Conservation (phyloP, 1,139 yeast species). For the Blastobotrys proliferans region DNA sequence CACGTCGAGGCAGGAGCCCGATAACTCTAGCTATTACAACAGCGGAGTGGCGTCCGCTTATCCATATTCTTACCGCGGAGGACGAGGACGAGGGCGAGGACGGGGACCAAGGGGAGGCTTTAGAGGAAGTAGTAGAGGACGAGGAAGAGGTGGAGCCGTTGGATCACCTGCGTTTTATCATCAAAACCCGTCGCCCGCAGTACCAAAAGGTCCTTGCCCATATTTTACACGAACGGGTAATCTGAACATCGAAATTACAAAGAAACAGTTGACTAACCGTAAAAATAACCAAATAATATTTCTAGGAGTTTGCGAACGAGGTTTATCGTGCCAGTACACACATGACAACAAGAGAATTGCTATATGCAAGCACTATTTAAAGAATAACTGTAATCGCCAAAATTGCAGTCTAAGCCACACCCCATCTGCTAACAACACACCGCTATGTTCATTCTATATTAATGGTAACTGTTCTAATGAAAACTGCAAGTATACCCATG, state of each 20-base stretch:
- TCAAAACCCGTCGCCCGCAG: not conserved
- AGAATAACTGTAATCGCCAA: constrained; percentile 45
- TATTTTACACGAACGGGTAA: constrained; percentile 35
- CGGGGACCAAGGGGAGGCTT: constrained; percentile 5
- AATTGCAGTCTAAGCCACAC: constrained; percentile 56
- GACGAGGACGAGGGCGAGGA: not conserved
- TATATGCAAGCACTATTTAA: constrained; percentile 50
- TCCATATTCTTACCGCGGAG: constrained; percentile 1
- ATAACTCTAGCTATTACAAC: too few relatives aligned
- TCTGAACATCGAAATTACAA: not conserved
- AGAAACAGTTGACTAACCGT: constrained; percentile 5
- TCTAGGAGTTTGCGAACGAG: constrained; percentile 51
- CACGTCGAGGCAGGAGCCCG: constrained; percentile 7
- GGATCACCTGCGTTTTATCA: not conserved
- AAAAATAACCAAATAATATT: constrained; percentile 1
- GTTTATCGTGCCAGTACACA: constrained; percentile 48
- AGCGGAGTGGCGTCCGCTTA: constrained; percentile 7
- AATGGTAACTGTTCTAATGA: constrained; percentile 51
- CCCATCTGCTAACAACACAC: constrained; percentile 59
- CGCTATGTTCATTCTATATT: constrained; percentile 55
- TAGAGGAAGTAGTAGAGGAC: constrained; percentile 17
- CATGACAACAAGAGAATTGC: constrained; percentile 52
- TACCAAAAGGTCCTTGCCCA: constrained; percentile 26
- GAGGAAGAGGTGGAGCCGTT: constrained; percentile 16
- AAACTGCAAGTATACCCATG: constrained; percentile 56